A percentile compares a stretch with the other conserved stretches of the same genome.
Evolutionary conservation across 805 yeast species (phyloP).

Genomic region (Candida suzukii): DNA sequence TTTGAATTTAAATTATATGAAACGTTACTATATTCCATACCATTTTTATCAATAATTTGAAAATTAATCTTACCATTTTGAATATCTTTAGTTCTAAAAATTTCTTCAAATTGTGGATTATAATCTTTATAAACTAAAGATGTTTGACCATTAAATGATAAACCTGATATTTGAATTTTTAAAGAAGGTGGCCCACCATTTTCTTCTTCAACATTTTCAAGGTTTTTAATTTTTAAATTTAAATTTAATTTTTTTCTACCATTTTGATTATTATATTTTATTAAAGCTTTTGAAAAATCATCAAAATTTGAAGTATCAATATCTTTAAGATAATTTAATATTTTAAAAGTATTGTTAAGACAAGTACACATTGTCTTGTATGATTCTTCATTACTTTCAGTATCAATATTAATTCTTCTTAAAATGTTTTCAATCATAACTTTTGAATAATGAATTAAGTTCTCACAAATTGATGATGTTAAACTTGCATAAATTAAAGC

Average conservation of each 20-base stretch:
- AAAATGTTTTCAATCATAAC: slow-evolving; percentile 16
- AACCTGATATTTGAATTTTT: slow-evolving; percentile 18
- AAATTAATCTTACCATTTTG: background rate
- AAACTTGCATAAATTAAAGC: slow-evolving; percentile 36
- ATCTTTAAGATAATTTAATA: slow-evolving; percentile 11
- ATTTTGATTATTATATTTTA: background rate
- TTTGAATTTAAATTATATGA: background rate
- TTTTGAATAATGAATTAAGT: slow-evolving; percentile 45
- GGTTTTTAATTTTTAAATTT: slow-evolving; percentile 15
- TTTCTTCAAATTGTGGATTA: slow-evolving; percentile 77
- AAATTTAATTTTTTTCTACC: slow-evolving; percentile 13
- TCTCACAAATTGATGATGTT: slow-evolving; percentile 14
- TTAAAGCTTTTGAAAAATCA: slow-evolving; percentile 6
- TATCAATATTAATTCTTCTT: slow-evolving; percentile 5
- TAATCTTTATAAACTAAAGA: slow-evolving; percentile 51
- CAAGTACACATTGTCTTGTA: slow-evolving; percentile 10
- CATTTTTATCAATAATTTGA: background rate
- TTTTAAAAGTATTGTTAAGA: slow-evolving; percentile 21
- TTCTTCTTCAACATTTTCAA: slow-evolving; percentile 25
- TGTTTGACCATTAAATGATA: slow-evolving; percentile 38
- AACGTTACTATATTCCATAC: background rate
- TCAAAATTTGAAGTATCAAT: slow-evolving; percentile 8
- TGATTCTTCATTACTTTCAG: background rate
- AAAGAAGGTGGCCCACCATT: slow-evolving; percentile 22
- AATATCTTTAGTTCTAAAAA: slow-evolving; percentile 6